These are phyloP conservation scores for Simplicillium sp. DNA, from an alignment of 2,329 filamentous ascomycete species.

Conservation along the genomic window DNA sequence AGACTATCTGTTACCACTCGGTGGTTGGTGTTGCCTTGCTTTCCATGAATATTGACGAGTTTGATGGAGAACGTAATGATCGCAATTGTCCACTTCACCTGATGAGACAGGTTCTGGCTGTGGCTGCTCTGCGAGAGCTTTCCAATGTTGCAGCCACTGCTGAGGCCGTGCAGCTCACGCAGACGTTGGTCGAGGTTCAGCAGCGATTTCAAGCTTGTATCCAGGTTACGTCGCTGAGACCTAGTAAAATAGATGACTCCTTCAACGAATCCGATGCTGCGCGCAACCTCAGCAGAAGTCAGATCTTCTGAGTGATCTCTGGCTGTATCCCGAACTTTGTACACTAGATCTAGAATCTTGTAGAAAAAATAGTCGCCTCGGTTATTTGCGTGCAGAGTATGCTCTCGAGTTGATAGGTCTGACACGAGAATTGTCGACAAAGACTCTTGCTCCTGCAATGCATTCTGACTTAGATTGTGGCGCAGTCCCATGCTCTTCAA, in stretches of 20 bases:
- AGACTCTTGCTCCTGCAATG: constrained; percentile 64
- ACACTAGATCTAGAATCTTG: constrained; percentile 65
- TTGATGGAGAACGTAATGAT: constrained; percentile 55
- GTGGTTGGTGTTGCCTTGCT: constrained; percentile 47
- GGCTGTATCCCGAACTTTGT: constrained; percentile 54
- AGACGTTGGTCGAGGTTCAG: constrained; percentile 27
- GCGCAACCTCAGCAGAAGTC: constrained; percentile 66
- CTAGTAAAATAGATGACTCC: constrained; percentile 63
- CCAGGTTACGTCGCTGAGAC: constrained; percentile 46
- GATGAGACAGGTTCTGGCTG: constrained; percentile 15
- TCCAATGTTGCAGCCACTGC: constrained; percentile 16
- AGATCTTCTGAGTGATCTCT: constrained; percentile 78
- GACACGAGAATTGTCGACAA: constrained; percentile 59
- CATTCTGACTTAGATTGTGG: constrained; percentile 66
- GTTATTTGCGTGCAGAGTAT: constrained; percentile 11
- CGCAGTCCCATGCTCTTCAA: constrained; percentile 84
- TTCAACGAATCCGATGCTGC: constrained; percentile 80
- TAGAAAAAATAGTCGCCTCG: constrained; percentile 66
- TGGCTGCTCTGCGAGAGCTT: constrained; percentile 12
- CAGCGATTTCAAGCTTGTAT: constrained; percentile 26
- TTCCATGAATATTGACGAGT: constrained; percentile 57
- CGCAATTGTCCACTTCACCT: constrained; percentile 53
- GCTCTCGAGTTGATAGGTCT: constrained; percentile 28
- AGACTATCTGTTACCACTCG: constrained; percentile 33
- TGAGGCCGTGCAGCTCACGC: constrained; percentile 17